Evolutionary conservation across 1,284 basidiomycete genomes (phyloP).

Genomic region (Macrocybe sp.): DNA sequence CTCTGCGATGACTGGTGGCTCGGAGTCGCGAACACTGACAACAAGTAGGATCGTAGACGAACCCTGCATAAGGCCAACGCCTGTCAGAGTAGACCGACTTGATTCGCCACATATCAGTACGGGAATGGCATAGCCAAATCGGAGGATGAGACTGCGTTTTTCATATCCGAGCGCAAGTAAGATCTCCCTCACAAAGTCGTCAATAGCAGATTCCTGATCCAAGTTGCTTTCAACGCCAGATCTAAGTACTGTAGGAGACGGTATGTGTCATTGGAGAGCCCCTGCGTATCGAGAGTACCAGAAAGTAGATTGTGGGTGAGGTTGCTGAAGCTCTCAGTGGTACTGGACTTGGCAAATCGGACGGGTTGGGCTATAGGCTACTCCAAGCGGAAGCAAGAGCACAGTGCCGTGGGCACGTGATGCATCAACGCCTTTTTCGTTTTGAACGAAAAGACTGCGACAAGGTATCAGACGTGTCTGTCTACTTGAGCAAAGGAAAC

Average conservation of each 20-base stretch:
- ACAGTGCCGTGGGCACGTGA: too few relatives aligned
- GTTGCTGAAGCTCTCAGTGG: not conserved
- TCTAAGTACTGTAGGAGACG: conserved; percentile 13
- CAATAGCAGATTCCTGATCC: conserved; percentile 16
- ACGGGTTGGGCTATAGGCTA: conserved; percentile 2
- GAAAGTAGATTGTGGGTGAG: not conserved
- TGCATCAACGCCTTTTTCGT: too few relatives aligned
- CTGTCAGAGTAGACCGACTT: conserved; percentile 14
- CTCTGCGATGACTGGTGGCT: too few relatives aligned
- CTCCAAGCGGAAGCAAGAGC: too few relatives aligned
- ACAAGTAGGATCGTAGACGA: conserved; percentile 20
- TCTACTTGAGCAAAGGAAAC: too few relatives aligned
- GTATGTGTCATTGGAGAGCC: conserved; percentile 5
- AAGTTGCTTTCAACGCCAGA: conserved; percentile 12
- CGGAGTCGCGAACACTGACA: not conserved
- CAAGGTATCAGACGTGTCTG: too few relatives aligned
- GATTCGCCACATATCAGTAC: conserved; percentile 21
- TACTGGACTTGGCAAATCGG: conserved; percentile 10
- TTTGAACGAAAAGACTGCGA: too few relatives aligned
- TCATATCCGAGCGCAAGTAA: conserved; percentile 20
- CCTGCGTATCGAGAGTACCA: not conserved
- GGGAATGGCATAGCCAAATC: conserved; percentile 17
- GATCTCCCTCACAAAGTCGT: conserved; percentile 20
- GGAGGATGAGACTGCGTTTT: conserved; percentile 11
- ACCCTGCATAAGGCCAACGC: conserved; percentile 21